Conservation (phyloP, 148 eudicot species). For the Nepenthes gracilis region DNA sequence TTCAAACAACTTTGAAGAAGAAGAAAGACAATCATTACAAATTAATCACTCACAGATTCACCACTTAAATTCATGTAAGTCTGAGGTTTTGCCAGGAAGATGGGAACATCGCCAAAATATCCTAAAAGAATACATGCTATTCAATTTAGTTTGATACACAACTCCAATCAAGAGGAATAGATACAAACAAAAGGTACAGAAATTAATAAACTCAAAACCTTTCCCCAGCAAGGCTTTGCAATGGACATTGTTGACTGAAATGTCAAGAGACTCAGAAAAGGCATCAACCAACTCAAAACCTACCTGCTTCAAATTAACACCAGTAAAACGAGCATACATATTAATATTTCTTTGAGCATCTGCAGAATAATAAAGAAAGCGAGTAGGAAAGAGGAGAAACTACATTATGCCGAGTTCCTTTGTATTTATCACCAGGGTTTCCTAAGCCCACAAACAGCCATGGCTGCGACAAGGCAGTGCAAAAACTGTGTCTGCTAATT, state of each 20-base stretch:
- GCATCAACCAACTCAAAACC: slow-evolving; percentile 81
- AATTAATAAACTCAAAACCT: slow-evolving; percentile 23
- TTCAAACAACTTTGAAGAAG: neutral
- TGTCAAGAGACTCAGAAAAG: slow-evolving; percentile 50
- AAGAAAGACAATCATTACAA: neutral
- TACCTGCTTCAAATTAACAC: slow-evolving; percentile 21
- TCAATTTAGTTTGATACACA: neutral
- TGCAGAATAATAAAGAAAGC: neutral
- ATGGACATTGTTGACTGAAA: slow-evolving; percentile 45
- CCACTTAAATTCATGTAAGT: slow-evolving; percentile 88
- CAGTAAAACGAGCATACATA: neutral
- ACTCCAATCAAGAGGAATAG: neutral
- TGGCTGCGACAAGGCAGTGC: slow-evolving; percentile 33
- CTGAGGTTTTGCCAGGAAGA: slow-evolving; percentile 83
- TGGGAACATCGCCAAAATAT: slow-evolving; percentile 44
- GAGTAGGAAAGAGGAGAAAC: neutral
- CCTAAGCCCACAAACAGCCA: slow-evolving; percentile 92
- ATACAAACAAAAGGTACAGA: neutral
- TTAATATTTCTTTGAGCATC: neutral
- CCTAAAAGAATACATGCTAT: slow-evolving; percentile 25
- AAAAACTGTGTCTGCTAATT: slow-evolving; percentile 8
- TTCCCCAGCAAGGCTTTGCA: slow-evolving; percentile 87
- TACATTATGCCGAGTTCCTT: slow-evolving; percentile 84
- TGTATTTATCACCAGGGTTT: slow-evolving; percentile 76
- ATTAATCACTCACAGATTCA: slow-evolving; percentile 54